Percentiles rank a stretch among this genome's conserved stretches.
phyloP scores from a whole-genome alignment of 2,329 filamentous ascomycete species.

The Zymoseptoria crescenta region DNA sequence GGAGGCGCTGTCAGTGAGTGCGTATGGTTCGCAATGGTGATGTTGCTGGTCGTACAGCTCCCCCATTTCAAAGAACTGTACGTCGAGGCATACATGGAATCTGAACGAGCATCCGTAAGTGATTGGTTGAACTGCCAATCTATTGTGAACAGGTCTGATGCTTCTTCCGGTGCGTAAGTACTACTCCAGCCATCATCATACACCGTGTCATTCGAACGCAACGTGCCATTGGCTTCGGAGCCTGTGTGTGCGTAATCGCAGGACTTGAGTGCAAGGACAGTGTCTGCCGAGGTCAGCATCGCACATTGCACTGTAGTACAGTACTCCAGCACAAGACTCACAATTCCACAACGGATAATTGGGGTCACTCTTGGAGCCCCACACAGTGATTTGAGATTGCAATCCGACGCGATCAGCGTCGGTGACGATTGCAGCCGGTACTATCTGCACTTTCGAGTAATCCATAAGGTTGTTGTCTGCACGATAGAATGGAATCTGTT shows the following conservation, averaged over 20 bases:
- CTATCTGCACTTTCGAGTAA: not conserved
- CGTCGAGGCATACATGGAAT: not conserved
- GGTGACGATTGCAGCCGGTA: not conserved
- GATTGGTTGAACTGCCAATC: not conserved
- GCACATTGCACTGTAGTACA: not conserved
- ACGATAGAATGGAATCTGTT: conserved; percentile 3
- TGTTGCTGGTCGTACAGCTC: conserved; percentile 3
- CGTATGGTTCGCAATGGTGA: conserved; percentile 1
- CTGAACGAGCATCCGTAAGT: not conserved
- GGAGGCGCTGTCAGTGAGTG: not conserved
- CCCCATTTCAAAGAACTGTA: not conserved
- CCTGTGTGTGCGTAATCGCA: not conserved
- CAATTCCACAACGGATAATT: conserved; percentile 2
- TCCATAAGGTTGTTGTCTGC: conserved; percentile 1
- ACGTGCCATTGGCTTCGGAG: not conserved
- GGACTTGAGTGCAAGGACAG: not conserved
- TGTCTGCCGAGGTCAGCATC: not conserved
- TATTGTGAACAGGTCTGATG: not conserved
- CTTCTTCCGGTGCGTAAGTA: not conserved
- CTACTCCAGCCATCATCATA: not conserved
- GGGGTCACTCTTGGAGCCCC: not conserved
- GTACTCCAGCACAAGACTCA: not conserved
- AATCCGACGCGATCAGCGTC: conserved; percentile 1
- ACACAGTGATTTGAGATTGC: not conserved
- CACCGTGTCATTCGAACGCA: not conserved